Evolutionary conservation across 805 yeast genomes (phyloP).

Genomic region (Sugiyamaella chiloensis): DNA sequence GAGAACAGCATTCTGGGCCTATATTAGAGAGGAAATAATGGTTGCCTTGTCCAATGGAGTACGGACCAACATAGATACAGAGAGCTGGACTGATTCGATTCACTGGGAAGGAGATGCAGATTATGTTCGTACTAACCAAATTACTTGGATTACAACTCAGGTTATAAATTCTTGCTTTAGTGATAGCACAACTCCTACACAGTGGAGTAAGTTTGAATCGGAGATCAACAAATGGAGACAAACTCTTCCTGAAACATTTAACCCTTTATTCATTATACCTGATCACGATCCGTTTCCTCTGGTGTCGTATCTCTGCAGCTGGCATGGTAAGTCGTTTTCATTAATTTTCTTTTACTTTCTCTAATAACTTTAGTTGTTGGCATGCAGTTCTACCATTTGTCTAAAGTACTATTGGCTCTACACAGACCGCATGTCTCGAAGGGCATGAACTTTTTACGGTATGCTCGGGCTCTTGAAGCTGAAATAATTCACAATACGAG

Average conservation of each 20-base stretch:
- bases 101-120: slow-evolving; percentile 1
- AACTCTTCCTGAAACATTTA: not conserved
- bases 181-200: not conserved
- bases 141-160: not conserved
- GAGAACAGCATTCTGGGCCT: slow-evolving; percentile 2
- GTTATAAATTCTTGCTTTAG: not conserved
- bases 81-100: not conserved
- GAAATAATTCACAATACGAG: not conserved
- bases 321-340: slow-evolving; percentile 2
- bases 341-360: too few relatives aligned
- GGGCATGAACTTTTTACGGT: not conserved
- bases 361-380: not conserved
- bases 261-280: not conserved
- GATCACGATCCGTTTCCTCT: not conserved
- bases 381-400: slow-evolving; percentile 1
- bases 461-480: not conserved
- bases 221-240: not conserved
- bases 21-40: slow-evolving; percentile 1
- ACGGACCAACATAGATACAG: not conserved
- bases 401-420: not conserved
- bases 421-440: not conserved
- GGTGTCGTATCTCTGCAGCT: not conserved
- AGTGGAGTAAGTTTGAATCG: not conserved
- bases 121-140: not conserved
- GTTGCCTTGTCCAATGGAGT: not conserved